phyloP scores from a whole-genome alignment of 2,329 filamentous ascomycete species.

The Fusarium praegraminearum region DNA sequence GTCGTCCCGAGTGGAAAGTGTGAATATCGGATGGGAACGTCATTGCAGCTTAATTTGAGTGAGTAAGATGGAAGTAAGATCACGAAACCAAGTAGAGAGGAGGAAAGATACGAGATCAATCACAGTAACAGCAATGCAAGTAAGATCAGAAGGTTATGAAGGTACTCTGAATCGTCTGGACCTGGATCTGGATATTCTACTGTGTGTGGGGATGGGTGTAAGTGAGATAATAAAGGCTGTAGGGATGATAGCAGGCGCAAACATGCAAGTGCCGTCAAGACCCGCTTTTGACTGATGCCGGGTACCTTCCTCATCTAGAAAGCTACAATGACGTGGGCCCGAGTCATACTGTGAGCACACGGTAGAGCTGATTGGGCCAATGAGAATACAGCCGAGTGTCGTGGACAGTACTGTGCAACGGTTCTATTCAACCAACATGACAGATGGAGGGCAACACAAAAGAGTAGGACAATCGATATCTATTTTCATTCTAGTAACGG shows the following conservation, averaged over 20 bases:
- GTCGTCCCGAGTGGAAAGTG: slow-evolving; percentile 80
- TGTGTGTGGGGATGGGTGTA: slow-evolving; percentile 16
- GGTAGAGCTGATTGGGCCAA: slow-evolving; percentile 4
- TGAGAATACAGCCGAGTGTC: neutral
- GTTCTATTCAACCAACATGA: neutral
- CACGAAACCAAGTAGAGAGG: neutral
- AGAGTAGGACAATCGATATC: neutral
- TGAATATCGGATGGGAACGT: slow-evolving; percentile 59
- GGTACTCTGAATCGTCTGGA: neutral
- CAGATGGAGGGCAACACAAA: neutral
- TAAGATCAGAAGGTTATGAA: neutral
- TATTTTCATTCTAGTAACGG: neutral
- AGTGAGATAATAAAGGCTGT: slow-evolving; percentile 22
- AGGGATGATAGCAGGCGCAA: slow-evolving; percentile 1
- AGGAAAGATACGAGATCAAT: neutral
- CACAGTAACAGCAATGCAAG: neutral
- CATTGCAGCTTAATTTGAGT: slow-evolving; percentile 42
- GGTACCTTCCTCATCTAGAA: slow-evolving; percentile 31
- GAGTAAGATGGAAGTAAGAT: neutral
- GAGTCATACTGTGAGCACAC: slow-evolving; percentile 20
- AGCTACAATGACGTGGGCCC: slow-evolving; percentile 19
- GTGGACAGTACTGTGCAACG: neutral
- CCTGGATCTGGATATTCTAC: neutral
- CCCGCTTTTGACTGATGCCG: slow-evolving; percentile 15
- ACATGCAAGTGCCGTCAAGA: slow-evolving; percentile 3